Conservation (phyloP, 805 yeast species). For the Metschnikowia shivogae region DNA sequence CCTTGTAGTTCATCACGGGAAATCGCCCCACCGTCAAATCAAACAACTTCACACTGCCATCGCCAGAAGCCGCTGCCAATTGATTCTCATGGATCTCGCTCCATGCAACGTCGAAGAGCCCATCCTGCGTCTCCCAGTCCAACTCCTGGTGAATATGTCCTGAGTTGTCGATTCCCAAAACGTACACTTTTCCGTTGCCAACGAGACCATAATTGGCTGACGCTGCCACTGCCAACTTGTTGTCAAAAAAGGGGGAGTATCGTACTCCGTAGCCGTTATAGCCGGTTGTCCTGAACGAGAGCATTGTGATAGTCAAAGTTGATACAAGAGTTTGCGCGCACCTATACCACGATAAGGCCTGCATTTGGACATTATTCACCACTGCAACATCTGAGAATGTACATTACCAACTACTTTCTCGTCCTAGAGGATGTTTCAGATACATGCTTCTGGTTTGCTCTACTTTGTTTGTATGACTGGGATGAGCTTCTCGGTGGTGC, state of each 20-base stretch:
- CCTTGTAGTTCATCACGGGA: conserved; percentile 72
- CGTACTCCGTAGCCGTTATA: conserved; percentile 83
- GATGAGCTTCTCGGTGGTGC: too few relatives aligned
- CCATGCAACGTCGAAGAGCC: conserved; percentile 85
- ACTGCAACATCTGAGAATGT: too few relatives aligned
- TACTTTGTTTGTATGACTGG: too few relatives aligned
- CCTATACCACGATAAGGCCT: too few relatives aligned
- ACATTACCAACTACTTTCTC: too few relatives aligned
- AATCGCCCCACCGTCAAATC: conserved; percentile 64
- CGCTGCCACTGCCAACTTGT: conserved; percentile 82
- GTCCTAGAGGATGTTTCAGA: too few relatives aligned
- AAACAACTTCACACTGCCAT: conserved; percentile 79
- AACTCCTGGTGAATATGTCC: conserved; percentile 58
- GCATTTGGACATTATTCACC: too few relatives aligned
- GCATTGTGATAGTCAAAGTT: conserved; percentile 40
- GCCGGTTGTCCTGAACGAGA: conserved; percentile 69
- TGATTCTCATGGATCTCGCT: conserved; percentile 89
- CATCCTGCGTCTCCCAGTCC: conserved; percentile 88
- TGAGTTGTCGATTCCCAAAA: conserved; percentile 61
- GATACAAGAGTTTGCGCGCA: too few relatives aligned
- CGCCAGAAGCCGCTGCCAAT: conserved; percentile 78
- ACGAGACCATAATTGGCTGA: conserved; percentile 92
- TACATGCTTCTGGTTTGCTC: too few relatives aligned
- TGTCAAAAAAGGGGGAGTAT: conserved; percentile 90
- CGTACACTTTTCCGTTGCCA: conserved; percentile 82